phyloP scores from a whole-genome alignment of 306 rosid species.

The Coriaria nepalensis region DNA sequence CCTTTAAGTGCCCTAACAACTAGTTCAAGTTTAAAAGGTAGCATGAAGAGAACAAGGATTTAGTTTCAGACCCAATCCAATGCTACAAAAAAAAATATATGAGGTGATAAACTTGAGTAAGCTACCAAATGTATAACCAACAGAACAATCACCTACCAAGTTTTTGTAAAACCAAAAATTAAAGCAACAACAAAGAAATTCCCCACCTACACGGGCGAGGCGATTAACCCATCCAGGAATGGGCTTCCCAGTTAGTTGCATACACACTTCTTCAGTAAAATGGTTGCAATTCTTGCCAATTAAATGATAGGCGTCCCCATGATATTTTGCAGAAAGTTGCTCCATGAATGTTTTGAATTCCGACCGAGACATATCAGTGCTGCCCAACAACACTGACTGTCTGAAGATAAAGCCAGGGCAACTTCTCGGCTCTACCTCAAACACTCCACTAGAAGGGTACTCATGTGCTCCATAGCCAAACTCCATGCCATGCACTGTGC shows the following conservation, averaged over 20 bases:
- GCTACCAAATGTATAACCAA: no score
- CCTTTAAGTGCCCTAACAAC: no score
- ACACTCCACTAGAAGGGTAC: constrained; percentile 75
- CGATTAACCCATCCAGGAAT: constrained; percentile 97
- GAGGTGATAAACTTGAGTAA: no score
- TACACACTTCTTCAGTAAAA: constrained; percentile 77
- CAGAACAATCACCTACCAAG: background rate
- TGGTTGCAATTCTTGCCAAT: constrained; percentile 96
- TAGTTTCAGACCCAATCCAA: no score
- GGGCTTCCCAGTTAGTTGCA: constrained; percentile 69
- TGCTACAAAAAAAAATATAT: no score
- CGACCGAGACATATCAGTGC: constrained; percentile 57
- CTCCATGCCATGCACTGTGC: constrained; percentile 72
- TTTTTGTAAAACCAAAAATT: constrained; percentile 6
- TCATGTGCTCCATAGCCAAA: constrained; percentile 95
- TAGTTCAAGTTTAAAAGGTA: no score
- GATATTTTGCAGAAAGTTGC: constrained; percentile 59
- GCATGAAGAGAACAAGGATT: no score
- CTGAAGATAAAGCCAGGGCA: constrained; percentile 95
- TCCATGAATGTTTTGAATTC: constrained; percentile 74
- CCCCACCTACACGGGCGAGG: constrained; percentile 78
- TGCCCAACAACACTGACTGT: constrained; percentile 65
- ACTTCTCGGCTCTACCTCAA: constrained; percentile 91
- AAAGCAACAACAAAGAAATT: constrained; percentile 10
- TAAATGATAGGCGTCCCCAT: constrained; percentile 89